phyloP scores from a whole-genome alignment of 352 stramenopile genomes.

The Aphanomyces astaci region DNA sequence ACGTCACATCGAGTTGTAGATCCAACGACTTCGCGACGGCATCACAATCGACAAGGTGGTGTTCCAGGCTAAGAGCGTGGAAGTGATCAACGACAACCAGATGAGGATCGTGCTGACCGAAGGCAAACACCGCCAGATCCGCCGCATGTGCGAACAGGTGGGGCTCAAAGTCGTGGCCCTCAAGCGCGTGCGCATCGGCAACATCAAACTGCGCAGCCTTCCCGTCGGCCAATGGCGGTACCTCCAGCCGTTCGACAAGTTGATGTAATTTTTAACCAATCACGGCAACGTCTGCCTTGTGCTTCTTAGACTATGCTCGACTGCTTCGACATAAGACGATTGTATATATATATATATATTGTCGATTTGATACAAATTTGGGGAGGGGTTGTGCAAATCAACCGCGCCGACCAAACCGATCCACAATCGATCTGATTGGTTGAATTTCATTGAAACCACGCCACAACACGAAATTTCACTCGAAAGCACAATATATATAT shows the following conservation, averaged over 20 bases:
- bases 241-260: slow-evolving; percentile 53
- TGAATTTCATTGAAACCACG: too few relatives aligned
- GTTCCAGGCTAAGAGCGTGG: slow-evolving; percentile 68
- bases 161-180: slow-evolving; percentile 85
- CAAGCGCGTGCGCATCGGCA: slow-evolving; percentile 86
- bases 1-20: too few relatives aligned
- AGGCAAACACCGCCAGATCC: slow-evolving; percentile 94
- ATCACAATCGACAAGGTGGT: slow-evolving; percentile 53
- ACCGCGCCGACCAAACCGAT: too few relatives aligned
- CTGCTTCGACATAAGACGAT: too few relatives aligned
- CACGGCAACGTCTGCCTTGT: too few relatives aligned
- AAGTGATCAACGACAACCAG: slow-evolving; percentile 74
- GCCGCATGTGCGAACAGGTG: slow-evolving; percentile 91
- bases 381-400: too few relatives aligned
- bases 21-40: slow-evolving; percentile 41
- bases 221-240: slow-evolving; percentile 75
- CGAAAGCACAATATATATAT: too few relatives aligned
- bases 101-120: slow-evolving; percentile 88
- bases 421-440: too few relatives aligned
- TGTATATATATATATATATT: too few relatives aligned
- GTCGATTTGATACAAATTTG: too few relatives aligned
- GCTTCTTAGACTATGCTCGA: too few relatives aligned
- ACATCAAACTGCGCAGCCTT: slow-evolving; percentile 70
- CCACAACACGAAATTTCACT: too few relatives aligned
- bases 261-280: slow-evolving; percentile 18